Percentiles rank a stretch among this genome's conserved stretches.
Conservation (phyloP, 2,329 filamentous ascomycete genomes). For the Colletotrichum ledebouriae region DNA sequence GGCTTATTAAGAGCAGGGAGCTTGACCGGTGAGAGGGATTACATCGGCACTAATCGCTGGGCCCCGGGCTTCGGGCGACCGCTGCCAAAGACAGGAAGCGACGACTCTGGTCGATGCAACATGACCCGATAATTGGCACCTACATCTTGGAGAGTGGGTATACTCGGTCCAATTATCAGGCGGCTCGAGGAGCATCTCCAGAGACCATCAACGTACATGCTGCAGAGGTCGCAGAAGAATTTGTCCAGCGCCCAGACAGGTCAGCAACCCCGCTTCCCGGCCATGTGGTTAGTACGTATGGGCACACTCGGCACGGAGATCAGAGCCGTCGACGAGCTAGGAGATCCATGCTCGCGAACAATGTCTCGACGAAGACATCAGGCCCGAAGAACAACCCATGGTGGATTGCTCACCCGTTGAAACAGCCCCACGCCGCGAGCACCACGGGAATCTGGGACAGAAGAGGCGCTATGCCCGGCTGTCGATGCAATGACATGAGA, state of each 20-base stretch:
- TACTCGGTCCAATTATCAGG: slow-evolving; percentile 13
- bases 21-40: slow-evolving; percentile 26
- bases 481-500: slow-evolving; percentile 19
- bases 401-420: slow-evolving; percentile 33
- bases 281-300: slow-evolving; percentile 27
- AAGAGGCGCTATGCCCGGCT: slow-evolving; percentile 28
- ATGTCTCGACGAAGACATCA: slow-evolving; percentile 21
- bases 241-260: slow-evolving; percentile 30
- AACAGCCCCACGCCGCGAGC: slow-evolving; percentile 33
- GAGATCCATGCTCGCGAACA: slow-evolving; percentile 27
- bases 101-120: slow-evolving; percentile 7
- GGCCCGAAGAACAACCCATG: slow-evolving; percentile 21
- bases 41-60: slow-evolving; percentile 26
- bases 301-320: slow-evolving; percentile 24
- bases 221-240: slow-evolving; percentile 35
- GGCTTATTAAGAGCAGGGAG: slow-evolving; percentile 8
- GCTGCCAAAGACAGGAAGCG: slow-evolving; percentile 12
- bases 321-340: slow-evolving; percentile 22
- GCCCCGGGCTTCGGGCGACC: slow-evolving; percentile 13
- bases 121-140: slow-evolving; percentile 8
- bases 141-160: slow-evolving; percentile 3
- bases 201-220: too few species aligned
- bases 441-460: slow-evolving; percentile 26
- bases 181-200: slow-evolving; percentile 12
- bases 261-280: slow-evolving; percentile 36